A percentile compares a stretch with the other conserved stretches of the same genome.
phyloP scores from a whole-genome alignment of 352 stramenopile genomes.

The Phytophthora europaea region DNA sequence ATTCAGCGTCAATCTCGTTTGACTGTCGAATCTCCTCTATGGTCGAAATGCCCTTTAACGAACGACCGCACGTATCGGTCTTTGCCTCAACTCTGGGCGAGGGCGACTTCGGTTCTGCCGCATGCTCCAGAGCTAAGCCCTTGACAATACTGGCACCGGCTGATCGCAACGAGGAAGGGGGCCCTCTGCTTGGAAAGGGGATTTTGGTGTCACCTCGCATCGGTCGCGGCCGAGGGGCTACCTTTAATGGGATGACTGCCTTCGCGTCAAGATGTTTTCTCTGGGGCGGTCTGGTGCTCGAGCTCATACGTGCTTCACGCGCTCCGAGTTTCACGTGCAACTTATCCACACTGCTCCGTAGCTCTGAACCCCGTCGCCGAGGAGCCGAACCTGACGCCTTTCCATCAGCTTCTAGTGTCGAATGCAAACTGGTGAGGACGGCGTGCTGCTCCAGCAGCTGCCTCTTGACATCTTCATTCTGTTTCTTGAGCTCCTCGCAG shows the following conservation, averaged over 20 bases:
- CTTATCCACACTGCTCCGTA: constrained; percentile 1
- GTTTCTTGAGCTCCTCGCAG: constrained; percentile 63
- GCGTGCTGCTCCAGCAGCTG: constrained; percentile 58
- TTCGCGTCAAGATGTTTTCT: not conserved
- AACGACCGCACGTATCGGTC: not conserved
- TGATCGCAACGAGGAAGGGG: constrained; percentile 11
- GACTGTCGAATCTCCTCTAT: not conserved
- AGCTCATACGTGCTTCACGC: not conserved
- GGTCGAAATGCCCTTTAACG: not conserved
- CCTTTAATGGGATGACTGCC: not conserved
- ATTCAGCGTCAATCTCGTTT: not conserved
- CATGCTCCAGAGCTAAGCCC: not conserved
- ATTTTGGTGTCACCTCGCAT: constrained; percentile 46
- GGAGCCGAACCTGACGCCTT: not conserved
- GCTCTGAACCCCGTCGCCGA: constrained; percentile 2
- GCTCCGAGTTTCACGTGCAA: not conserved
- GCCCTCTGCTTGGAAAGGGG: constrained; percentile 28
- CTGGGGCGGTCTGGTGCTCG: not conserved
- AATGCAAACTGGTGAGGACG: constrained; percentile 49
- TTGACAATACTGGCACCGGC: constrained; percentile 28
- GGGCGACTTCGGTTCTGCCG: not conserved
- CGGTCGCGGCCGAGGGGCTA: constrained; percentile 29
- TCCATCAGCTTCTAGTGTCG: constrained; percentile 7
- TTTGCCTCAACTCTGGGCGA: constrained; percentile 11
- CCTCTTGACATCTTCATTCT: constrained; percentile 69